Evolutionary conservation across 2,329 filamentous ascomycete genomes (phyloP), one percentile per base, ranked within the genome.

Genomic region (Alternaria brassicae): DNA sequence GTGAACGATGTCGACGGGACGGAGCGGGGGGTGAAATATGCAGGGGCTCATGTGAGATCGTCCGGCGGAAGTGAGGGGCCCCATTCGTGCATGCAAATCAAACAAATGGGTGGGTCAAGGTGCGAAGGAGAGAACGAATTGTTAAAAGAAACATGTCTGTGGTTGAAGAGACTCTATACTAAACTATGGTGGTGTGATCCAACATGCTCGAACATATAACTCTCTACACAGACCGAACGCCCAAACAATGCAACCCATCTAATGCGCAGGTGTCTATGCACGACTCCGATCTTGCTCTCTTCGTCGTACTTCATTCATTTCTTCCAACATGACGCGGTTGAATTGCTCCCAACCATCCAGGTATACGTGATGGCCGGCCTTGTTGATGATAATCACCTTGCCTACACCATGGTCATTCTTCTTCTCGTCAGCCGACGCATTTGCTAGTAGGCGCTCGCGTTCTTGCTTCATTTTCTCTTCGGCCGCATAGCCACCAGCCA

Each of bases 401-500:
- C 90, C 91, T 40, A 87, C 88, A 4, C 94, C 93, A 55, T 91
- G 91, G 73, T 97, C 94, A 3, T 80, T 81, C 58, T 82, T 79
- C 76, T 84, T 86, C 77, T 96, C 91, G 57, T 92, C 89, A 1
- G 84, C 81, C 0, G 85, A 89, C 7, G 85, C 90, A 21, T 84
- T 78, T 12, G 83, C 78, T 3, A 97, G 79, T 0, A 85, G 82
- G 49, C 86, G 85, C 25, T 80, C 79, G 64, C 85, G 86, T 63
- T 89, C 88, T 58, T 89, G 83, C 60, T 91, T 89, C 12, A 98
- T 85, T 76, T 90, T 93, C 78, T 93, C 87, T 72, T 91, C 87
- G 0, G 93, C 89, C 0, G 91, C 92, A 45, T 89, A 87, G 0
- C 95, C 95, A 27, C 93, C 95, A 0, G 88, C 88, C 8, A 95